Evolutionary conservation across 768 basidiomycete species (phyloP), one percentile per base, ranked within the genome.

Genomic region (Hericium rajendrae): DNA sequence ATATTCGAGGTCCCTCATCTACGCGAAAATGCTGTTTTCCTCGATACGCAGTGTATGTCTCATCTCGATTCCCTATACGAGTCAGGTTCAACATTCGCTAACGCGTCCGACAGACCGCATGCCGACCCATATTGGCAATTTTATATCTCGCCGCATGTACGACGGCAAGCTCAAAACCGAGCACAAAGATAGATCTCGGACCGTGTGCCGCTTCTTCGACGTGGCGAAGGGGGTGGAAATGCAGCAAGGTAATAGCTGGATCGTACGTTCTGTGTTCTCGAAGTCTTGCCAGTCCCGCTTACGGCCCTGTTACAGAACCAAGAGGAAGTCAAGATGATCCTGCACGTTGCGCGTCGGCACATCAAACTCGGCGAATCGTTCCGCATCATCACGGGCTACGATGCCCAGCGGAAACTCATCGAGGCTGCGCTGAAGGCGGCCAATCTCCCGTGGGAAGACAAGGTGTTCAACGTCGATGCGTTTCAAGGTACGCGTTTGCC

Each of bases 191-290:
- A 37, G 48, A 28, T 28, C 38, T 12, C 15, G 43, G 32, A 9
- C 16, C 18, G 63, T 66, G 8, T 74, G 74, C 57, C 61, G 61
- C 6, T 73, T 78, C 56, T 60, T 80, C 18, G 73, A 79, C 49
- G 66, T 74, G 38, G 59, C 50, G n/a, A 67, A 56, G 9, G 76
- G 77, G 16, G 55, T 51, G 22, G 73, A 74, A 56, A 10, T 32
- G 11, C 59, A 54, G 48, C 11, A 2, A 6, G 69, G 70, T 1
- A 64, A 61, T n/a, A 78, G 78, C 57, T 76, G 70, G 69, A 18
- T 54, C 18, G 74, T 75, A 62, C 54, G 65, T 16, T 6, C 4
- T 20, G 3, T 46, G n/a, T n/a, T 18, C 20, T 9, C 5, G 43
- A 8, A 46, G n/a, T 20, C n/a, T 15, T 15, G 43, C 43, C 15